Base-by-base conservation (phyloP, 805 yeast species). In the Candida anglica region DNA sequence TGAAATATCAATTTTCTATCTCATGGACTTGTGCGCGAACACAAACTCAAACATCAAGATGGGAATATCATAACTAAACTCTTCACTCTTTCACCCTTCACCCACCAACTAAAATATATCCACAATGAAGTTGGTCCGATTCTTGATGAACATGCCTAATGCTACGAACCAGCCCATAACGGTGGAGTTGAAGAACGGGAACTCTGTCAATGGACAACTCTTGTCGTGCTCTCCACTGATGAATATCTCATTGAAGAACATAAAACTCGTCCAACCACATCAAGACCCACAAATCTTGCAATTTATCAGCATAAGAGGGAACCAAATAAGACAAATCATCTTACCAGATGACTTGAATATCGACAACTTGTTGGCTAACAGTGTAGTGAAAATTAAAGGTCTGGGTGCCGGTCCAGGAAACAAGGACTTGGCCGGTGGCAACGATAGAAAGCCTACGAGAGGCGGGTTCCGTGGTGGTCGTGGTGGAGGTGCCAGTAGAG, bases 131-230 rank as follows among this genome's bases (percentile, higher is more conserved):
- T 59, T 82, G 40, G 86, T 81, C 11, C 63, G 81, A 40, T 88
- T 91, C 56, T 65, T 91, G 40, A 86, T 86, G 86, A 88, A 87
- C 50, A 66, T 91, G 50, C 70, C 71, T 16, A 47, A 56, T 41
- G 57, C 68, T 16, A 76, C 81, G 24, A 80, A 82, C 37, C 97
- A 88, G 60, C 80, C 87, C 32, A 91, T 91, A 2, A 88, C 91
- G 33, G 84, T 89, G 14, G 98, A 89, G 56, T 67, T 91, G 50
- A 91, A 89, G 57, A 87, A 91, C 58, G 97, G 97, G 25, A 85
- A 91, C 4, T 72, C 86, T 4, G 75, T 91, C 5, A 76, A 84
- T 48, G 98, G 98, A 0, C 85, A 89, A 10, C 66, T 91, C 17
- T 77, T 83, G 26, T 77, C 88, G 5, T 95, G 93, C 26, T 71